Evolutionary conservation across 495 filamentous ascomycete species (phyloP).

Genomic region (Xylaria bambusicola): DNA sequence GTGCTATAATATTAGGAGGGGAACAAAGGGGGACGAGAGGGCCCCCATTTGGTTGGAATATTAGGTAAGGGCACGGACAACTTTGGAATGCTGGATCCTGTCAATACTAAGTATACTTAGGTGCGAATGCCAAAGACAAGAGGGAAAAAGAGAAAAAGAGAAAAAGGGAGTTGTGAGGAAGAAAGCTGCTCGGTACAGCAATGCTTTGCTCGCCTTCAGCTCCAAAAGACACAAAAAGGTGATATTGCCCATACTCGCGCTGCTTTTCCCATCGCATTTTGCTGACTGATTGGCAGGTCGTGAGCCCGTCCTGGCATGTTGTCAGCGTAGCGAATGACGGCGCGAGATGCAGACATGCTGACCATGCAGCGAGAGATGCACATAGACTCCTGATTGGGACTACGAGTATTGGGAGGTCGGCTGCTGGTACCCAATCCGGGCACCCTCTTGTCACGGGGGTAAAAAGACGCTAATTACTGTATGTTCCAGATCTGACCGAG

Average conservation of each 20-base stretch:
- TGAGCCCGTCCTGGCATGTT: not conserved
- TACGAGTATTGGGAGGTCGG: slow-evolving; percentile 4
- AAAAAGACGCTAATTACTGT: slow-evolving; percentile 1
- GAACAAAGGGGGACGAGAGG: too few species aligned
- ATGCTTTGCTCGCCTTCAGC: too few species aligned
- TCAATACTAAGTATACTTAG: too few species aligned
- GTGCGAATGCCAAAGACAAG: too few species aligned
- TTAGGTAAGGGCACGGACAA: too few species aligned
- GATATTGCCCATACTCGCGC: not conserved
- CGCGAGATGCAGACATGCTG: slow-evolving; percentile 10
- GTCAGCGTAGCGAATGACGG: slow-evolving; percentile 19
- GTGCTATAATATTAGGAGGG: too few species aligned
- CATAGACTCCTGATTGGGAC: slow-evolving; percentile 13
- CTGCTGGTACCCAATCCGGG: slow-evolving; percentile 16
- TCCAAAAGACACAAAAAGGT: not conserved
- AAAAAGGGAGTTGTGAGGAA: too few species aligned
- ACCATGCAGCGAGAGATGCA: slow-evolving; percentile 15
- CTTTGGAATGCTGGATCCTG: too few species aligned
- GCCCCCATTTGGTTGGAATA: too few species aligned
- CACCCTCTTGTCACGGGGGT: slow-evolving; percentile 12
- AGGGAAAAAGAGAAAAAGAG: too few species aligned
- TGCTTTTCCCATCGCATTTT: not conserved
- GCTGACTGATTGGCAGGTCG: not conserved
- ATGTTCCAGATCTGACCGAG: slow-evolving; percentile 39
- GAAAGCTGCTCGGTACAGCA: too few species aligned